A percentile compares a stretch with the other conserved stretches of the same genome.
These are phyloP conservation scores for Heritiera fomes DNA, from an alignment of 345 rosid genomes.

Conservation along the genomic window DNA sequence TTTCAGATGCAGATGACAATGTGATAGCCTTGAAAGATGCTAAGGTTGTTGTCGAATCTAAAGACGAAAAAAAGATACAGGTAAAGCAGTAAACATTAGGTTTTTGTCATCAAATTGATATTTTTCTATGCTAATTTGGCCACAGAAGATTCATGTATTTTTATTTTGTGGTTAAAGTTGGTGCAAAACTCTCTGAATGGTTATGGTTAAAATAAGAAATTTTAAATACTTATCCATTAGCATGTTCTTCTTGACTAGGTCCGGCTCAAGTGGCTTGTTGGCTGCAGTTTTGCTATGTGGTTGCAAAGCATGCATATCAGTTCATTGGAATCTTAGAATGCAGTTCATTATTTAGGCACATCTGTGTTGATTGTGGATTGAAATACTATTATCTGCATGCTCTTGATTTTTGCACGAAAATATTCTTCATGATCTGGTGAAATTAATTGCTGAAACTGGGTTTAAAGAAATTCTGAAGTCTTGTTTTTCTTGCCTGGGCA, in stretches of 20 bases:
- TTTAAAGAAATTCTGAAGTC: neutral
- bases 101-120: neutral
- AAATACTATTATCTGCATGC: neutral
- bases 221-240: neutral
- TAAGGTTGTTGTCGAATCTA: conserved; percentile 48
- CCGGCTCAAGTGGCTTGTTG: neutral
- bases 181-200: neutral
- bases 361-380: conserved; percentile 2
- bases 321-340: neutral
- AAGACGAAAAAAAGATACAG: conserved; percentile 49
- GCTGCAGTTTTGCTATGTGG: neutral
- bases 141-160: neutral
- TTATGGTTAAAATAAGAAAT: neutral
- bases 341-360: neutral
- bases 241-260: neutral
- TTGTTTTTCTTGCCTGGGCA: neutral
- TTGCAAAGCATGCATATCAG: neutral
- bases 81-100: conserved; percentile 26
- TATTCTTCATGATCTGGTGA: neutral
- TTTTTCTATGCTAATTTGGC: conserved; percentile 4
- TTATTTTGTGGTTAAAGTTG: neutral
- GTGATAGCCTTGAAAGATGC: conserved; percentile 47
- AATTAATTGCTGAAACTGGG: neutral
- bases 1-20: conserved; percentile 44
- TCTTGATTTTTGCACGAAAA: neutral